Evolutionary conservation across 177 flowering plant species (phyloP).

Genomic region (Vitis hybrid): DNA sequence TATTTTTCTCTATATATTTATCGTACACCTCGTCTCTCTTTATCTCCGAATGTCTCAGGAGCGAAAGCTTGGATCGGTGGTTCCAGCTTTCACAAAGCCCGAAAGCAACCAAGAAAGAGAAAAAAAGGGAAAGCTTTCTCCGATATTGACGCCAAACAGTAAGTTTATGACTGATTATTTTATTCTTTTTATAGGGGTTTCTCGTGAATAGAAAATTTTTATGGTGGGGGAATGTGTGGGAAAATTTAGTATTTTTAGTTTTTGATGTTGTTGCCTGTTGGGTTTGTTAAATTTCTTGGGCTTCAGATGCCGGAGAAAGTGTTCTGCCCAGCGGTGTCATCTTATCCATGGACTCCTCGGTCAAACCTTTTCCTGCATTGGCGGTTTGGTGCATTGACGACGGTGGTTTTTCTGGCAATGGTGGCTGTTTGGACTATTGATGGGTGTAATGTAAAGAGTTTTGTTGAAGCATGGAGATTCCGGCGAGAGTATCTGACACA

Average conservation of each 20-base stretch:
- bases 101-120: neutral
- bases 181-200: neutral
- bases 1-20: too few relatives aligned
- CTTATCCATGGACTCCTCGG: constrained; percentile 22
- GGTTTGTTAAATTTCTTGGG: neutral
- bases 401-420: constrained; percentile 43
- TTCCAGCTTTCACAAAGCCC: neutral
- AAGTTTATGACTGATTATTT: neutral
- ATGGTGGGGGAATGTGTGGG: neutral
- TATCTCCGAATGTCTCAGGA: neutral
- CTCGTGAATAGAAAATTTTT: neutral
- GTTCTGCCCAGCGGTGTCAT: constrained; percentile 11
- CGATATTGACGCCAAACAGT: constrained; percentile 2
- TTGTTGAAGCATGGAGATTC: constrained; percentile 33
- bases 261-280: neutral
- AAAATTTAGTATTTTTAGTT: neutral
- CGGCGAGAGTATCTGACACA: constrained; percentile 23
- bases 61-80: neutral
- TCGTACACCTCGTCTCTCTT: neutral
- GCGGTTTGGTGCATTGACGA: constrained; percentile 41
- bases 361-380: constrained; percentile 39
- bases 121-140: neutral
- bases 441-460: constrained; percentile 35
- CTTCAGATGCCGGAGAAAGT: constrained; percentile 56
- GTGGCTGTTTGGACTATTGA: constrained; percentile 66